Conservation (phyloP, 2,329 filamentous ascomycete species). For the Cercospora sesami region DNA sequence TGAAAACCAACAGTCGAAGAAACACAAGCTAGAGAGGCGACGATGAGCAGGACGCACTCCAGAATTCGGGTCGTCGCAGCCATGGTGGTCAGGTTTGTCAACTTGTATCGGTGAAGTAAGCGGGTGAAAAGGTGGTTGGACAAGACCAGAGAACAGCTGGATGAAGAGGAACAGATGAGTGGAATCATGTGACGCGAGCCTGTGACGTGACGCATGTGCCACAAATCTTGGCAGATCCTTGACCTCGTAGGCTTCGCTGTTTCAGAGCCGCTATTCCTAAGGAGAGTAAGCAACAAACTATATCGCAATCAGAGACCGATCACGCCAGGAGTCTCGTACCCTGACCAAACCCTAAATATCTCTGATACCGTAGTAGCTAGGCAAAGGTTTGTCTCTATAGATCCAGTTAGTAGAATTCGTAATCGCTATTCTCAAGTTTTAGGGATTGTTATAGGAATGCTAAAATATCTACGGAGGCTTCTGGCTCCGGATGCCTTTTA, state of each 20-base stretch:
- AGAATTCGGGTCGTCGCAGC: not conserved
- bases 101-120: not conserved
- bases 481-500: too few relatives aligned
- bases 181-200: not conserved
- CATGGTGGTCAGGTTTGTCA: not conserved
- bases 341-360: too few relatives aligned
- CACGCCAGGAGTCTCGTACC: too few relatives aligned
- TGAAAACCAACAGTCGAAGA: not conserved
- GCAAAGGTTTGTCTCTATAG: too few relatives aligned
- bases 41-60: not conserved
- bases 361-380: too few relatives aligned
- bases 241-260: not conserved
- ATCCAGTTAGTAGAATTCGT: too few relatives aligned
- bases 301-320: too few relatives aligned
- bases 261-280: not conserved
- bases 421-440: too few relatives aligned
- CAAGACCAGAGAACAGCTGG: not conserved
- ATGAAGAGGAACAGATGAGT: not conserved
- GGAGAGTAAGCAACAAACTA: not conserved
- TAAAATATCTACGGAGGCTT: too few relatives aligned
- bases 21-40: not conserved
- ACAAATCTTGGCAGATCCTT: not conserved
- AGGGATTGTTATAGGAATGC: too few relatives aligned
- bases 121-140: not conserved
- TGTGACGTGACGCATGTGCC: not conserved